Conservation (phyloP, 768 basidiomycete genomes). For the Hypholoma sublateritium region DNA sequence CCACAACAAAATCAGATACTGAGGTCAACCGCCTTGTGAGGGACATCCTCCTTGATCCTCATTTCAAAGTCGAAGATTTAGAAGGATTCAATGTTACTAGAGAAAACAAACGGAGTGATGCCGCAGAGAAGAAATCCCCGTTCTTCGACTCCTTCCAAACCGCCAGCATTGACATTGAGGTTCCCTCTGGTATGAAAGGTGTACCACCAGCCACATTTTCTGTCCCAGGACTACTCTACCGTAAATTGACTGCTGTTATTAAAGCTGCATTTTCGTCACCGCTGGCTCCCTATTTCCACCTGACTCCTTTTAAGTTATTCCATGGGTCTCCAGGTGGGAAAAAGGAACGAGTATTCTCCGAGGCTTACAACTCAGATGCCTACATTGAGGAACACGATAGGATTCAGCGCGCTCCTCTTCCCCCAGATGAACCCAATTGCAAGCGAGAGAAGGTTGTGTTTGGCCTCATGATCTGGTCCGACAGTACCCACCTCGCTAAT, state of each 20-base stretch:
- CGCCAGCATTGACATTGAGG: conserved; percentile 14
- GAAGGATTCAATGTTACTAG: conserved; percentile 15
- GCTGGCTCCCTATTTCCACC: conserved; percentile 18
- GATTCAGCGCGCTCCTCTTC: conserved; percentile 9
- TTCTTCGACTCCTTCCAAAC: conserved; percentile 14
- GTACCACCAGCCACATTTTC: conserved; percentile 17
- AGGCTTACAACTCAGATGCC: conserved; percentile 29
- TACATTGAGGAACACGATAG: conserved; percentile 24
- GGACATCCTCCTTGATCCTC: conserved; percentile 18
- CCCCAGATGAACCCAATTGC: conserved; percentile 4
- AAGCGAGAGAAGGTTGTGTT: conserved; percentile 24
- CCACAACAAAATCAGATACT: conserved; percentile 8
- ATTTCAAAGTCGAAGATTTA: conserved; percentile 20
- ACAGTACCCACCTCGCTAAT: conserved; percentile 24
- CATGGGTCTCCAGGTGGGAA: conserved; percentile 6
- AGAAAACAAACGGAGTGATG: conserved; percentile 17
- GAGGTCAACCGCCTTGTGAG: conserved; percentile 22
- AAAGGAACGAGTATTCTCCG: conserved; percentile 17
- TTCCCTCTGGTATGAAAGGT: conserved; percentile 22
- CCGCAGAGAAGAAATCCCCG: conserved; percentile 11
- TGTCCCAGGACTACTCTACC: conserved; percentile 26
- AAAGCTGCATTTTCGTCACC: conserved; percentile 16
- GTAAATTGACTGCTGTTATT: conserved; percentile 20
- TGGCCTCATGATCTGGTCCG: conserved; percentile 26
- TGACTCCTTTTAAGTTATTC: conserved; percentile 24